These are phyloP conservation scores for Microsporum canis DNA, from an alignment of 2,329 filamentous ascomycete genomes.

Conservation along the genomic window DNA sequence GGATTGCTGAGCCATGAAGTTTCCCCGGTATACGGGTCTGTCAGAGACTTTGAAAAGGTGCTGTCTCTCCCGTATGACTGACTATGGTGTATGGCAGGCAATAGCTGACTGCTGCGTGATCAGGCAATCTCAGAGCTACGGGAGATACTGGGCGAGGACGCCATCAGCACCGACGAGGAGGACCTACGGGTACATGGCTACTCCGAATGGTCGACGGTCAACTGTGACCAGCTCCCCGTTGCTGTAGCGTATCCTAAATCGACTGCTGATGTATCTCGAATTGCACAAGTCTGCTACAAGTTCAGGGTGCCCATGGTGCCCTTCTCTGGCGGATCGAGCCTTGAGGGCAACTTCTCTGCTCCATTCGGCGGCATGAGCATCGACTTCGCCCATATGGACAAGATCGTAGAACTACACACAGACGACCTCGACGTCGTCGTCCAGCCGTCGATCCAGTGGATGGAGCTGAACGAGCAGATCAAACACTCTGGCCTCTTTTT, in stretches of 20 bases:
- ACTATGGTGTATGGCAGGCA: not conserved
- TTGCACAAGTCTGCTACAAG: constrained; percentile 62
- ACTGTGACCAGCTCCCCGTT: constrained; percentile 51
- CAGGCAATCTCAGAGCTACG: constrained; percentile 48
- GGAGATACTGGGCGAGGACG: constrained; percentile 43
- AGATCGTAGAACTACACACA: constrained; percentile 65
- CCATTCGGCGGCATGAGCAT: constrained; percentile 79
- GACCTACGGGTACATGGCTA: constrained; percentile 54
- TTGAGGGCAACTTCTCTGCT: constrained; percentile 84
- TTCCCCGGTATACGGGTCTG: constrained; percentile 29
- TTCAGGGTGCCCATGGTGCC: constrained; percentile 75
- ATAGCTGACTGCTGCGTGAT: not conserved
- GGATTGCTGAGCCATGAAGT: constrained; percentile 15
- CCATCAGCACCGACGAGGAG: constrained; percentile 53
- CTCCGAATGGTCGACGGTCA: constrained; percentile 60
- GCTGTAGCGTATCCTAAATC: constrained; percentile 54
- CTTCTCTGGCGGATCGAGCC: constrained; percentile 72
- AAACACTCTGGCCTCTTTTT: constrained; percentile 73
- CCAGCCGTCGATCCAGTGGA: constrained; percentile 86
- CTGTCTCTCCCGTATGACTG: not conserved
- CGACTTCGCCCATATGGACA: constrained; percentile 80
- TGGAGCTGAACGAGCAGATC: constrained; percentile 68
- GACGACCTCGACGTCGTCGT: constrained; percentile 90
- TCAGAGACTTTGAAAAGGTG: constrained; percentile 32
- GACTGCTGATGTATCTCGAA: constrained; percentile 53